Conservation (phyloP, 495 filamentous ascomycete species). For the Xylaria cubensis region DNA sequence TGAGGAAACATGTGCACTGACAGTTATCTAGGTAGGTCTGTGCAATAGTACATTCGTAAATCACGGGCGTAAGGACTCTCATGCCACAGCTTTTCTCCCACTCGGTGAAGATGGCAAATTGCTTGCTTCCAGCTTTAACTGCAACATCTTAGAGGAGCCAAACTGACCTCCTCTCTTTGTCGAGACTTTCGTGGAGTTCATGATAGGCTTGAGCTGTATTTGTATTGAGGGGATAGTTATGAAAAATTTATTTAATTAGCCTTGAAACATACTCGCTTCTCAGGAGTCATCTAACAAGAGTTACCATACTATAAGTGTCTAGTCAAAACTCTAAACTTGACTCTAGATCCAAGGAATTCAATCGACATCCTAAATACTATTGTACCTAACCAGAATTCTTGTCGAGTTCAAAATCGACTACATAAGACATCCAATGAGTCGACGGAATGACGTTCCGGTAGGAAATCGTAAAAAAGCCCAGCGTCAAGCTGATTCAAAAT, state of each 20-base stretch:
- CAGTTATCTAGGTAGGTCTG: not conserved
- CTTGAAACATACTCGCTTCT: not conserved
- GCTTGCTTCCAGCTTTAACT: not conserved
- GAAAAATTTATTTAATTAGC: not conserved
- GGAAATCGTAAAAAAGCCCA: not conserved
- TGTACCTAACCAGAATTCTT: not conserved
- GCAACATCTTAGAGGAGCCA: not conserved
- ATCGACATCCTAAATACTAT: no score
- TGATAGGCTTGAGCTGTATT: not conserved
- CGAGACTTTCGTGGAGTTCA: not conserved
- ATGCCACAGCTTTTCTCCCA: not conserved
- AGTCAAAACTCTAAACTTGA: not conserved
- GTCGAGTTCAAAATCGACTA: not conserved
- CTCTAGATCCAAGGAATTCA: no score
- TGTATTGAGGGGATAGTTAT: not conserved
- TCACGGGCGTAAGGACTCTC: not conserved
- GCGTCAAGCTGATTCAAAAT: not conserved
- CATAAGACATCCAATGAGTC: not conserved
- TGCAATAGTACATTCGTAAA: not conserved
- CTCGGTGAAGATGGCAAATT: not conserved
- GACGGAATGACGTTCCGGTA: not conserved
- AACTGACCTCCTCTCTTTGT: not conserved
- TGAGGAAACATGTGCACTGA: not conserved
- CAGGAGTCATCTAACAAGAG: not conserved
- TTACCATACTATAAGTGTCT: not conserved